phyloP scores from a whole-genome alignment of 2,329 filamentous ascomycete species.

The Penicillium aurantiogriseum region DNA sequence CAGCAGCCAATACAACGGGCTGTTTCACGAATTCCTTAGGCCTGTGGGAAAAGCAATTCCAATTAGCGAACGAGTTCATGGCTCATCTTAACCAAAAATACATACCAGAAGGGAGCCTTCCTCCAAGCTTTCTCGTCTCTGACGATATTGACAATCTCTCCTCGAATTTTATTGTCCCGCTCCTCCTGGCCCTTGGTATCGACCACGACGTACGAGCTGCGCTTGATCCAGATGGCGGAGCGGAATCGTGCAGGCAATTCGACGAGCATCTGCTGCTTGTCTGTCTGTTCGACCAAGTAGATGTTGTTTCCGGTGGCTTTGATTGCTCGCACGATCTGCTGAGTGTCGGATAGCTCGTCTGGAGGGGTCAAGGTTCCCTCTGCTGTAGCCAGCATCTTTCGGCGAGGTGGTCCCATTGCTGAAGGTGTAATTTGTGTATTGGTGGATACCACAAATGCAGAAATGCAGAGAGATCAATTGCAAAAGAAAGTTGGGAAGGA shows the following conservation, averaged over 20 bases:
- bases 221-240: conserved; percentile 89
- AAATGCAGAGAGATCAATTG: neutral
- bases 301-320: conserved; percentile 86
- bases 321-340: conserved; percentile 72
- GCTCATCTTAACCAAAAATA: conserved; percentile 7
- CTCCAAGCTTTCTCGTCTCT: conserved; percentile 89
- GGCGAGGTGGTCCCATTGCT: conserved; percentile 70
- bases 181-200: conserved; percentile 66
- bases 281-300: conserved; percentile 74
- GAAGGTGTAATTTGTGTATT: neutral
- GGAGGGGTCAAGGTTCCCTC: conserved; percentile 67
- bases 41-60: conserved; percentile 49
- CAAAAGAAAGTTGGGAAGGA: neutral
- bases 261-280: conserved; percentile 64
- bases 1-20: conserved; percentile 63
- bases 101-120: conserved; percentile 82
- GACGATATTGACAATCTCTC: conserved; percentile 91
- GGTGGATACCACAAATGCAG: neutral
- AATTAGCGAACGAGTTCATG: conserved; percentile 11
- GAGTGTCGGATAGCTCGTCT: conserved; percentile 49
- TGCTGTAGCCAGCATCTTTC: conserved; percentile 73
- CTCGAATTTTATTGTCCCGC: conserved; percentile 72
- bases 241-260: conserved; percentile 84
- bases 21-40: conserved; percentile 74
- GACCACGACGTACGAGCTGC: conserved; percentile 81